These are phyloP conservation scores for Pelagophyceae sp. DNA, from an alignment of 352 stramenopile genomes.

Conservation along the genomic window DNA sequence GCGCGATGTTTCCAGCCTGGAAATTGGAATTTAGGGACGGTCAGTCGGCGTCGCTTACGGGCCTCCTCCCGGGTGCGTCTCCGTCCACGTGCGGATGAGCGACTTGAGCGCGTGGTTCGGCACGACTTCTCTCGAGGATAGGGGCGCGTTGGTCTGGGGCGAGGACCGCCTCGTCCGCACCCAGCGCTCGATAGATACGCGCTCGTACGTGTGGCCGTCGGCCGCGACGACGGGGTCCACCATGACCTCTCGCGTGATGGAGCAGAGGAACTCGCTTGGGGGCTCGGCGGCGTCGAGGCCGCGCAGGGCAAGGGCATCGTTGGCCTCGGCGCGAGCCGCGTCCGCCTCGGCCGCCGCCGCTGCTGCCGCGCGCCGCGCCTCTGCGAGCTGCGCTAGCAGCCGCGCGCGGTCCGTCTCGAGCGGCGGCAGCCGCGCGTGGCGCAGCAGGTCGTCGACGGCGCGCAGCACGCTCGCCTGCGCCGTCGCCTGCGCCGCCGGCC, in stretches of 20 bases:
- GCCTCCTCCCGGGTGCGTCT: too few relatives aligned
- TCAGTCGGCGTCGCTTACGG: too few relatives aligned
- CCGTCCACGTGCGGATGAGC: neutral
- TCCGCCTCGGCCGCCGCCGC: neutral
- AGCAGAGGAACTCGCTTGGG: constrained; percentile 42
- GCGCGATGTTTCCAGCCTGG: neutral
- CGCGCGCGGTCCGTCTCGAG: neutral
- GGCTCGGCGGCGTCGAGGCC: neutral
- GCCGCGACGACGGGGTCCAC: constrained; percentile 73
- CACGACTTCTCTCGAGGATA: neutral
- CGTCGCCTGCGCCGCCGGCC: too few relatives aligned
- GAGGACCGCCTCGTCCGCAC: constrained; percentile 47
- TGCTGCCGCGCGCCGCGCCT: neutral
- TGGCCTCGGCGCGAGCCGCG: neutral
- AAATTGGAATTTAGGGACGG: too few relatives aligned
- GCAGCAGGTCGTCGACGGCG: neutral
- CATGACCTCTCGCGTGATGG: constrained; percentile 74
- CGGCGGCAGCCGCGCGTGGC: neutral
- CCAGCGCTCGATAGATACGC: constrained; percentile 66
- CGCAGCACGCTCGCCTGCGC: neutral
- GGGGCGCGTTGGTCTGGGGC: constrained; percentile 25
- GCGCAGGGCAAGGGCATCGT: neutral
- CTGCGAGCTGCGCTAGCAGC: neutral
- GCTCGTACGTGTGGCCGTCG: constrained; percentile 81
- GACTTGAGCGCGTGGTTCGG: neutral